phyloP scores from a whole-genome alignment of 768 basidiomycete species.

The Suillus clintonianus region DNA sequence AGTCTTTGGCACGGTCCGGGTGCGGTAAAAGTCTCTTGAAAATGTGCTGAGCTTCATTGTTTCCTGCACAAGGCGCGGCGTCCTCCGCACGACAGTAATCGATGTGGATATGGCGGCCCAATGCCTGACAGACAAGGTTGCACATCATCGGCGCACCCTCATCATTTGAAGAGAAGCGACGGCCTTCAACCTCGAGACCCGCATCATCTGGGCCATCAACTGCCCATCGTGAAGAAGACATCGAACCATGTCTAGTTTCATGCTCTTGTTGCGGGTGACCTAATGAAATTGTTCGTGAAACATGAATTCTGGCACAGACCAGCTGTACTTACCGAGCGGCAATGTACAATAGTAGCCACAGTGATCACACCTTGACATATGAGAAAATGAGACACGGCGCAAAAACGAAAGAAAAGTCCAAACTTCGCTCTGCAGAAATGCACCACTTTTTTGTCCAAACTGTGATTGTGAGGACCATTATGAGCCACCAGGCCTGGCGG shows the following conservation, averaged over 20 bases:
- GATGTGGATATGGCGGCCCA: constrained; percentile 60
- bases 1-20: constrained; percentile 51
- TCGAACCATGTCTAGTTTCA: constrained; percentile 64
- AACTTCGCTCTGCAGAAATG: constrained; percentile 58
- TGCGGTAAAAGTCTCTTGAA: constrained; percentile 43
- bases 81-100: constrained; percentile 52
- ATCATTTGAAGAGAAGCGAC: constrained; percentile 53
- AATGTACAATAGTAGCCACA: constrained; percentile 63
- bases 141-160: constrained; percentile 68
- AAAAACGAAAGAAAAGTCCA: constrained; percentile 3
- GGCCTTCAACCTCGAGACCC: constrained; percentile 54
- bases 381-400: not conserved
- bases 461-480: constrained; percentile 50
- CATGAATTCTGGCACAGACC: not conserved
- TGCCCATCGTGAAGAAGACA: constrained; percentile 59
- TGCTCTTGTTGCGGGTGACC: constrained; percentile 63
- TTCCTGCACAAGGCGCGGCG: constrained; percentile 37
- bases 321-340: constrained; percentile 44
- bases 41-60: constrained; percentile 50
- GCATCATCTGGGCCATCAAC: constrained; percentile 54
- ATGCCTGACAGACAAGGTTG: constrained; percentile 51
- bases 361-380: constrained; percentile 43
- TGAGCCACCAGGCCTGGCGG: constrained; percentile 45
- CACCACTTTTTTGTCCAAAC: constrained; percentile 42
- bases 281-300: constrained; percentile 17